Evolutionary conservation across 768 basidiomycete genomes (phyloP).

Genomic region (Mycena floridula): DNA sequence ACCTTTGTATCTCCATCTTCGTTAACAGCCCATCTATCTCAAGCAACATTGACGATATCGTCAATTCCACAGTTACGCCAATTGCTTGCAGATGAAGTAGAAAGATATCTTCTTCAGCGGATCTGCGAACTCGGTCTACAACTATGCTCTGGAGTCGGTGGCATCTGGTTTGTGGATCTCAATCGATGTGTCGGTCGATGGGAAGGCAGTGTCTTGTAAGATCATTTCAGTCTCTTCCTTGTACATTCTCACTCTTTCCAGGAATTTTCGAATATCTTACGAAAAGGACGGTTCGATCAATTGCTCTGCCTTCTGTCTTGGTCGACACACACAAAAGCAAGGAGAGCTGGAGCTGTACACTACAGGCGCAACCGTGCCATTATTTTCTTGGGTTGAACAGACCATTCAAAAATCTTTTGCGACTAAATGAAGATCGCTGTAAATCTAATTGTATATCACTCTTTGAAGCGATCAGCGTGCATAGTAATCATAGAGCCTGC

Average conservation of each 20-base stretch:
- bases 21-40: conserved; percentile 72
- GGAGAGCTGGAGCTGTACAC: conserved; percentile 37
- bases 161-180: conserved; percentile 76
- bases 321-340: conserved; percentile 32
- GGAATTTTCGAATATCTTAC: conserved; percentile 60
- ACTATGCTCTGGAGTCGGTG: conserved; percentile 45
- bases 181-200: conserved; percentile 71
- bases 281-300: conserved; percentile 42
- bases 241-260: conserved; percentile 17
- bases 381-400: conserved; percentile 51
- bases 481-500: conserved; percentile 6
- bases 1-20: conserved; percentile 73
- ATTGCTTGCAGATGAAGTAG: conserved; percentile 72
- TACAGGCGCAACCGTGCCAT: conserved; percentile 20
- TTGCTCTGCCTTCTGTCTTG: conserved; percentile 53
- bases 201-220: conserved; percentile 75
- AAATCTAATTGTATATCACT: too few species aligned
- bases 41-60: conserved; percentile 67
- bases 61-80: conserved; percentile 74
- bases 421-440: conserved; percentile 2
- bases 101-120: conserved; percentile 58
- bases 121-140: conserved; percentile 64
- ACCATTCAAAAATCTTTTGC: conserved; percentile 36
- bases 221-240: conserved; percentile 9
- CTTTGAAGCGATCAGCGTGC: conserved; percentile 4